phyloP scores from a whole-genome alignment of 768 basidiomycete genomes.

The Macrocybe gigantea region DNA sequence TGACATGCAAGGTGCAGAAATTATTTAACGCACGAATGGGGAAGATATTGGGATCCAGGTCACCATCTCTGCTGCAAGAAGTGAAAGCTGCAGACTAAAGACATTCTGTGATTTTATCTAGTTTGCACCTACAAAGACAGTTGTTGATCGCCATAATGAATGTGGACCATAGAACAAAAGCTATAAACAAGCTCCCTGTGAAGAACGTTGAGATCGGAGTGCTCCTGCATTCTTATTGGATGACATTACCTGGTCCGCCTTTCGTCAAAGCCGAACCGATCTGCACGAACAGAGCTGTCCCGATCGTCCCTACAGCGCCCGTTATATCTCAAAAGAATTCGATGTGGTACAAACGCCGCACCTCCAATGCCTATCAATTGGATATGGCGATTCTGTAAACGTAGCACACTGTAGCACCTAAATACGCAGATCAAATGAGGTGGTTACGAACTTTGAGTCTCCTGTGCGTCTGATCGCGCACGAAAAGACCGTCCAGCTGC shows the following conservation, averaged over 20 bases:
- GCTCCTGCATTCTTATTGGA: conserved; percentile 24
- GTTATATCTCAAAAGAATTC: conserved; percentile 1
- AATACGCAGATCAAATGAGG: not conserved
- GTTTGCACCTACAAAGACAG: conserved; percentile 30
- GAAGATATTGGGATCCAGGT: conserved; percentile 78
- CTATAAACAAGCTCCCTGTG: conserved; percentile 42
- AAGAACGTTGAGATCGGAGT: conserved; percentile 12
- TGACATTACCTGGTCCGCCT: conserved; percentile 54
- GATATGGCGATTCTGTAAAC: conserved; percentile 39
- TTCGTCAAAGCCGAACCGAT: conserved; percentile 55
- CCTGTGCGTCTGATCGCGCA: conserved; percentile 29
- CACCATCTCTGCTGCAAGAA: conserved; percentile 67
- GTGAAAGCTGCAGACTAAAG: conserved; percentile 21
- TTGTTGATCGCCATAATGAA: conserved; percentile 45
- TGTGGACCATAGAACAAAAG: conserved; percentile 43
- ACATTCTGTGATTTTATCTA: not conserved
- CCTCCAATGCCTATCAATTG: conserved; percentile 49
- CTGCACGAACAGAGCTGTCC: conserved; percentile 71
- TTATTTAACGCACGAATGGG: conserved; percentile 46
- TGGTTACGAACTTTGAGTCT: conserved; percentile 27
- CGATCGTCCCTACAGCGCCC: conserved; percentile 49
- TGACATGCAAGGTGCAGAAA: not conserved
- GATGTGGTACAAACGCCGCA: conserved; percentile 8
- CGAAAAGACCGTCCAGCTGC: conserved; percentile 7
- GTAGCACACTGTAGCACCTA: not conserved